Evolutionary conservation across 2,329 filamentous ascomycete species (phyloP).

Genomic region (Fragosphaeria purpurea): DNA sequence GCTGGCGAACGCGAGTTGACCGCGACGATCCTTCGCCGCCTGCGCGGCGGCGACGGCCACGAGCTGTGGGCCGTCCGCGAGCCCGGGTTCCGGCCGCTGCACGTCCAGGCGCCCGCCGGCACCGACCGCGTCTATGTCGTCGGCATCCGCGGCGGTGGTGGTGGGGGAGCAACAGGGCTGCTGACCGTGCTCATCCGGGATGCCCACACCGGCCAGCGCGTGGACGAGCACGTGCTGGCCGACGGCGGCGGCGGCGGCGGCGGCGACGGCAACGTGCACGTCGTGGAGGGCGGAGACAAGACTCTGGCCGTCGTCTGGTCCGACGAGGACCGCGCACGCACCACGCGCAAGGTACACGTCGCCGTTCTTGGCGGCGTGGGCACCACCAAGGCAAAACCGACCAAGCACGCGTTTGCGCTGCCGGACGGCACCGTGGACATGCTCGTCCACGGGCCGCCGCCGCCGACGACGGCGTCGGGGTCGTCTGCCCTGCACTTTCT

Average conservation of each 20-base stretch:
- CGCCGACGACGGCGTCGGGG: conserved; percentile 35
- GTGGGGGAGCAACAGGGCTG: conserved; percentile 18
- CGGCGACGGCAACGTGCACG: conserved; percentile 62
- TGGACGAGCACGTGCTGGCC: conserved; percentile 60
- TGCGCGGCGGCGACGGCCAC: conserved; percentile 63
- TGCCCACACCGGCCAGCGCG: conserved; percentile 58
- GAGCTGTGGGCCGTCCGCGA: conserved; percentile 73
- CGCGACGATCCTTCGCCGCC: conserved; percentile 53
- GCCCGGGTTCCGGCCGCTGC: conserved; percentile 53
- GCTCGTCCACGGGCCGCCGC: conserved; percentile 14
- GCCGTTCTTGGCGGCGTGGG: conserved; percentile 57
- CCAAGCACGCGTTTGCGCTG: conserved; percentile 28
- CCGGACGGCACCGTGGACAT: conserved; percentile 6
- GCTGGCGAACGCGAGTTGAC: conserved; percentile 44
- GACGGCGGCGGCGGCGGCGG: conserved; percentile 76
- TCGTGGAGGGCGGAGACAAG: too few relatives aligned
- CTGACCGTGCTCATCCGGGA: conserved; percentile 69
- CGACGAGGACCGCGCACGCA: conserved; percentile 47
- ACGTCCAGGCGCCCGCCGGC: conserved; percentile 59
- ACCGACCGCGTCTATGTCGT: conserved; percentile 68
- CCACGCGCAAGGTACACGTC: conserved; percentile 55
- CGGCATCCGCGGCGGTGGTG: conserved; percentile 61
- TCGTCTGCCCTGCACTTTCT: conserved; percentile 68
- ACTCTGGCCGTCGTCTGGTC: conserved; percentile 74
- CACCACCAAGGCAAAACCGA: conserved; percentile 32